Evolutionary conservation across 495 filamentous ascomycete genomes (phyloP).

Genomic region (Glonium stellatum): DNA sequence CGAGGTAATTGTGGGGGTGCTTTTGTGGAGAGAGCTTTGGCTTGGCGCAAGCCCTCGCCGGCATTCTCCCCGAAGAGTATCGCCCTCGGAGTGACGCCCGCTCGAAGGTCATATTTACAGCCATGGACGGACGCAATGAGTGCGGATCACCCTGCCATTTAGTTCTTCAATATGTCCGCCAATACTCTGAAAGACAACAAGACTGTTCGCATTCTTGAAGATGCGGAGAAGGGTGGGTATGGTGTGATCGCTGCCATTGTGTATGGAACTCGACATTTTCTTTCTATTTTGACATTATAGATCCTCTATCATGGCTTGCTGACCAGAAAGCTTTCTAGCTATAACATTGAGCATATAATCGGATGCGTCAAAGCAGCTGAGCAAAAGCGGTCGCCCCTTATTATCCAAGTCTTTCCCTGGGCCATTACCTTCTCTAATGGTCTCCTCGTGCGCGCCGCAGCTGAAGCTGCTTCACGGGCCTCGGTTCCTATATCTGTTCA

Average conservation of each 20-base stretch:
- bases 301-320: not conserved
- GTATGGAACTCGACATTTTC: not conserved
- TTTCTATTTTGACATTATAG: not conserved
- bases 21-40: not conserved
- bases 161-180: not conserved
- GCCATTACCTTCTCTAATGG: constrained; percentile 17
- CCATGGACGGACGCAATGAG: not conserved
- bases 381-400: constrained; percentile 13
- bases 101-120: not conserved
- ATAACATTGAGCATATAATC: constrained; percentile 24
- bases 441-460: constrained; percentile 22
- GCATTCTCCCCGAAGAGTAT: not conserved
- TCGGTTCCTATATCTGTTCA: constrained; percentile 27
- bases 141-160: not conserved
- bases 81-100: not conserved
- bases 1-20: not conserved
- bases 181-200: constrained; percentile 11
- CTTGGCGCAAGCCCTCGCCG: not conserved
- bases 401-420: constrained; percentile 22
- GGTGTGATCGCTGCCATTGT: constrained; percentile 12
- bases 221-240: constrained; percentile 14
- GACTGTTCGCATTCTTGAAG: constrained; percentile 13
- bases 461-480: constrained; percentile 19
- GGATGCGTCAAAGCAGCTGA: constrained; percentile 17
- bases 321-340: constrained; percentile 3